Base-by-base conservation (phyloP, 345 rosid species). In the Lepidium africanum region DNA sequence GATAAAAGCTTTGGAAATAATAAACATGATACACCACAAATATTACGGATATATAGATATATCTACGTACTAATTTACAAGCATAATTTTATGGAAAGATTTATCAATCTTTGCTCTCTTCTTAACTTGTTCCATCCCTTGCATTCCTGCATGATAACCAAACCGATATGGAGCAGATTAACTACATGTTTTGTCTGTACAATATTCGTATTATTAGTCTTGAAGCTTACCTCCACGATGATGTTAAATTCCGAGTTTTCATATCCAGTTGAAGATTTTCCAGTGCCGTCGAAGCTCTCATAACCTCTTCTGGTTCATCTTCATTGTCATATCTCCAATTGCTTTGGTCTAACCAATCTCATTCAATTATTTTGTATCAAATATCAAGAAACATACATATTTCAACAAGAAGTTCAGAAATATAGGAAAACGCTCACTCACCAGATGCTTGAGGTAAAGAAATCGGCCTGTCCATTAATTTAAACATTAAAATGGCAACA, bases 261-360 rank as follows among this genome's bases (percentile, higher is more conserved):
- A 96, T 80, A 81, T 93, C 97, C 73, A 94, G 79, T 76, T 90
- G 96, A 78, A 93, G 98, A 81, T 88, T 90, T 78, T 93, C 97
- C 40, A 90, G 51, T 3, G 96, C 94, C 48, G 95, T 48, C 41
- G 97, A 87, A 78, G 95, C 82, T 82, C 87, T 87, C 56, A 82
- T 71, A 47, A 91, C 82, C 14, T 89, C 97, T 39, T 90, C 97
- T 14, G 87, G 71, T 23, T 67, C 63, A 56, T 91, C 92, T 38
- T 89, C 85, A 51, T 77, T 77, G 55, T 81, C 86, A 38, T 91
- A 80, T 83, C 95, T 87, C 97, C 95, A 83, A 42, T 65, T 91
- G 76, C 99, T 87, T 81, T 97, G 80, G 71, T 89, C 97, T 91
- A 59, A 41, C 77, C 27, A 2, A 41, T 45, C 75, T 21, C 53